These are phyloP conservation scores for Cordyceps cateniannulata DNA, from an alignment of 2,329 filamentous ascomycete genomes.

Conservation along the genomic window DNA sequence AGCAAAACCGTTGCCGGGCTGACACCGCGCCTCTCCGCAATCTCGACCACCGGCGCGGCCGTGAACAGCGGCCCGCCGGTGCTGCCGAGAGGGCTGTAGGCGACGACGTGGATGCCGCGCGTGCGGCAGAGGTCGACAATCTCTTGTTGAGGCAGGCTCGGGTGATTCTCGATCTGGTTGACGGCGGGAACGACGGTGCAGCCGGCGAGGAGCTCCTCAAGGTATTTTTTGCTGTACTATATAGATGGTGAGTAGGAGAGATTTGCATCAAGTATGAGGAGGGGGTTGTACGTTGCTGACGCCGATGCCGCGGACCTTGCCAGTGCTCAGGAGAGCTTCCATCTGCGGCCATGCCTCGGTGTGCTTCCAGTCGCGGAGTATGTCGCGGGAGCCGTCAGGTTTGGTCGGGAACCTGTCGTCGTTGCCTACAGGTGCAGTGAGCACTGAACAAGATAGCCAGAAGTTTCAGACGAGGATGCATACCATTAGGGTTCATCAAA, in stretches of 20 bases:
- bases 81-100: constrained; percentile 62
- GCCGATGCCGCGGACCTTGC: constrained; percentile 49
- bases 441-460: neutral
- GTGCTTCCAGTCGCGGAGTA: constrained; percentile 63
- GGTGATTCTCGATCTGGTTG: constrained; percentile 72
- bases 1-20: constrained; percentile 58
- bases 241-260: neutral
- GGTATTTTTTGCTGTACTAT: constrained; percentile 47
- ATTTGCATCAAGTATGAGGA: neutral
- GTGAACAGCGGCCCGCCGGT: constrained; percentile 59
- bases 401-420: constrained; percentile 69
- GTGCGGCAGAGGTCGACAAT: constrained; percentile 62
- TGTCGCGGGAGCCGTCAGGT: constrained; percentile 66
- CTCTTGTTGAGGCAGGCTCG: constrained; percentile 63
- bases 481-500: constrained; percentile 70
- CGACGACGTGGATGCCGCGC: constrained; percentile 65
- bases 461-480: neutral
- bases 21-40: constrained; percentile 57
- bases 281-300: constrained; percentile 44
- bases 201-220: constrained; percentile 46
- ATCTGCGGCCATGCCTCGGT: constrained; percentile 72
- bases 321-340: constrained; percentile 57
- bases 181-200: constrained; percentile 54
- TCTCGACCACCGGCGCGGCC: constrained; percentile 54
- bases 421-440: constrained; percentile 41